Evolutionary conservation across 2,329 filamentous ascomycete species (phyloP), one percentile per base, ranked within the genome.

Genomic region (Diaporthe sp.): DNA sequence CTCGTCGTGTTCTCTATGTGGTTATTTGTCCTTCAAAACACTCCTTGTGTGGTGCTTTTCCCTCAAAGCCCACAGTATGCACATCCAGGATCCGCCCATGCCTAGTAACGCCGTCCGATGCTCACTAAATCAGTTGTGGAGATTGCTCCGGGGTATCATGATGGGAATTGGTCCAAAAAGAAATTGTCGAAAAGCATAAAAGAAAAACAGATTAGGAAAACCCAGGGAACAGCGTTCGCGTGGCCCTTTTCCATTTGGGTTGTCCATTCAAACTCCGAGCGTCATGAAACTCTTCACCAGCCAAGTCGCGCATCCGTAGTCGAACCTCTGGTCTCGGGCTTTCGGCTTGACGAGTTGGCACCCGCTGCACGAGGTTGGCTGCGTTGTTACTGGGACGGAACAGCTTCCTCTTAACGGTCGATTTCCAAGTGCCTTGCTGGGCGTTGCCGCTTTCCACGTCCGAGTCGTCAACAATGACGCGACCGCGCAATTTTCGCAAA

Each of bases 401-500:
- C 12, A 81, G 22, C 13, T 76, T 78, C 54, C 75, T 77, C 50
- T 75, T 80, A 1, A 80, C 58, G 1, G 71, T 76, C 13, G 47
- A 72, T 60, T 76, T 73, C 78, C 80, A 81, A 33, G 71, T 74
- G 25, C 74, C 74, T 13, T 75, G 69, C 17, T 72, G 76, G 33
- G 33, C 71, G 8, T n/a, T 67, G 2, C 10, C 52, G 22, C 73
- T 73, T 45, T 82, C 81, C 19, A 79, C 75, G 58, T 82, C 81
- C 12, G 75, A 74, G n/a, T 85, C 84, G 13, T 87, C 86, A 0
- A 87, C 76, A 25, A 86, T 83, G 3, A 89, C 83, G 19, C 88
- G 86, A 72, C 90, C 88, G 60, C 92, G 87, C 66, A 93, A 82
- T 45, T 88, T 87, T 38, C 93, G 86, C 17, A 95, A 85, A 33